Conservation (phyloP, 495 filamentous ascomycete species). For the Aspergillus homomorphus region DNA sequence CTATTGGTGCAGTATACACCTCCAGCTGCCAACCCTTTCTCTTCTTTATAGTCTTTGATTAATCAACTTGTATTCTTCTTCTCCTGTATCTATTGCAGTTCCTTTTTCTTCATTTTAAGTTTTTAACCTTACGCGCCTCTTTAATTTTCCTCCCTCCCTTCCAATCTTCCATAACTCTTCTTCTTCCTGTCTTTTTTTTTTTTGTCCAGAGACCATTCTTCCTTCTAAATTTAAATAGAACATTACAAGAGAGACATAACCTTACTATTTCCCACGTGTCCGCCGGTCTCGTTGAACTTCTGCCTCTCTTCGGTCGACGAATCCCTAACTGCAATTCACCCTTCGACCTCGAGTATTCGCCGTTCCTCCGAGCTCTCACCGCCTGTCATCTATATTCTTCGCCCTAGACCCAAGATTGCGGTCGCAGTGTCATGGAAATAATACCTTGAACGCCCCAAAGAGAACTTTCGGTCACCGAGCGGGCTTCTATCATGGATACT, state of each 20-base stretch:
- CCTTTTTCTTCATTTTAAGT: slow-evolving; percentile 10
- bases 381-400: slow-evolving; percentile 4
- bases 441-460: slow-evolving; percentile 27
- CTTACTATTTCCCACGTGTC: slow-evolving; percentile 14
- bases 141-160: slow-evolving; percentile 1
- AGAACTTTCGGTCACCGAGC: slow-evolving; percentile 23
- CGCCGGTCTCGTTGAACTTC: slow-evolving; percentile 13
- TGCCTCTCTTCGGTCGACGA: slow-evolving; percentile 12
- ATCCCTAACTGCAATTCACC: slow-evolving; percentile 4
- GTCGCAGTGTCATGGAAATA: slow-evolving; percentile 42
- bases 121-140: neutral
- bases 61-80: slow-evolving; percentile 20
- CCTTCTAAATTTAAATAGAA: slow-evolving; percentile 9
- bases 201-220: neutral
- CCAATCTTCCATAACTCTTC: neutral
- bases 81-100: slow-evolving; percentile 14
- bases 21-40: slow-evolving; percentile 14
- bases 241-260: neutral
- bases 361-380: neutral
- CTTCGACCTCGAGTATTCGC: slow-evolving; percentile 1
- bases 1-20: slow-evolving; percentile 8
- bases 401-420: slow-evolving; percentile 10
- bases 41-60: slow-evolving; percentile 19
- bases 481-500: slow-evolving; percentile 32
- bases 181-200: slow-evolving; percentile 8